Percentiles rank a stretch among this genome's conserved stretches.
Conservation (phyloP, 2,329 filamentous ascomycete species). For the Pezicula radicicola region DNA sequence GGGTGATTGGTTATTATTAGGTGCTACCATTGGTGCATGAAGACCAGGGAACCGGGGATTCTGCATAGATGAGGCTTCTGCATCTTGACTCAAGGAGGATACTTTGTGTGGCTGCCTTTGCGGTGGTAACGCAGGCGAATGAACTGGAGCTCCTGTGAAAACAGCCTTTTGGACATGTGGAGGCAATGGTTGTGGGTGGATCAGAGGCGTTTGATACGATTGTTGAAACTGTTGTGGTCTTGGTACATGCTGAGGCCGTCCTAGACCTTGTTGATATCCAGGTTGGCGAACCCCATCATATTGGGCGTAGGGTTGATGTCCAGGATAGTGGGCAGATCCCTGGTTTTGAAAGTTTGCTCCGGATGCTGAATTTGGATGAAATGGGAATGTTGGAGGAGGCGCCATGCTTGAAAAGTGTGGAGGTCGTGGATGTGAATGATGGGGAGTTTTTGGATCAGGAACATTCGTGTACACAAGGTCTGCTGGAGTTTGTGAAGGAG, state of each 20-base stretch:
- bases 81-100: background rate
- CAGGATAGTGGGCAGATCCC: slow-evolving; percentile 9
- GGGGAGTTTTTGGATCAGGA: slow-evolving; percentile 53
- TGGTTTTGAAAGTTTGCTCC: slow-evolving; percentile 20
- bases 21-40: slow-evolving; percentile 24
- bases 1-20: slow-evolving; percentile 16
- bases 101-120: slow-evolving; percentile 19
- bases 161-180: slow-evolving; percentile 53
- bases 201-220: slow-evolving; percentile 27
- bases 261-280: slow-evolving; percentile 4
- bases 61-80: background rate
- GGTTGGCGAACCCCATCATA: background rate
- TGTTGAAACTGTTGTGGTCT: slow-evolving; percentile 21
- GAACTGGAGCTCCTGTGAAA: slow-evolving; percentile 37
- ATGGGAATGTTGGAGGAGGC: slow-evolving; percentile 45
- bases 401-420: slow-evolving; percentile 43
- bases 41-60: slow-evolving; percentile 24
- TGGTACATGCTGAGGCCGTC: slow-evolving; percentile 10
- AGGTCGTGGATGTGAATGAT: slow-evolving; percentile 51
- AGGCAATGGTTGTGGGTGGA: slow-evolving; percentile 36
- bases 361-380: slow-evolving; percentile 27
- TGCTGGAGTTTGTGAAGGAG: slow-evolving; percentile 47
- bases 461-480: slow-evolving; percentile 50
- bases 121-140: slow-evolving; percentile 27
- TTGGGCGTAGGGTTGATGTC: background rate